These are phyloP conservation scores for Entomortierella beljakovae DNA, from an alignment of 192 early-diverging fungal species.

Conservation along the genomic window DNA sequence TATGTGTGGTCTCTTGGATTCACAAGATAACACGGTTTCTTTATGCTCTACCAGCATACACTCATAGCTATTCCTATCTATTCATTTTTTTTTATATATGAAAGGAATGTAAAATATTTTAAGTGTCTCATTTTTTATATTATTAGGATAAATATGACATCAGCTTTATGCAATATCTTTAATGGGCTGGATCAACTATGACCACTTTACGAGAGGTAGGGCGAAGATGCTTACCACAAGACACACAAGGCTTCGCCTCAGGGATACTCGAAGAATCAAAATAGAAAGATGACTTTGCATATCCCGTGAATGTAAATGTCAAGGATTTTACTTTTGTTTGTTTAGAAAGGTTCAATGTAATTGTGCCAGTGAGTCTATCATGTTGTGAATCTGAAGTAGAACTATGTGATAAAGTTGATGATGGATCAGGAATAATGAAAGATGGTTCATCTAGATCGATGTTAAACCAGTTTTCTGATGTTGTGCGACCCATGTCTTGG, in stretches of 20 bases:
- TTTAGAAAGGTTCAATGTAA: slow-evolving; percentile 33
- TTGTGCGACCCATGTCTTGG: slow-evolving; percentile 7
- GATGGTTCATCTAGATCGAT: slow-evolving; percentile 22
- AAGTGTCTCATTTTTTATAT: no score
- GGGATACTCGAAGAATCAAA: slow-evolving; percentile 34
- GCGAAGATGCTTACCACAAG: neutral
- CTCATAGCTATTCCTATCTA: slow-evolving; percentile 29
- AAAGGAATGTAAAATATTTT: no score
- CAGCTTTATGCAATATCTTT: no score
- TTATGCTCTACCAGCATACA: slow-evolving; percentile 25
- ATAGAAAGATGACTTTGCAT: slow-evolving; percentile 23
- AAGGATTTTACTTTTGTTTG: slow-evolving; percentile 41
- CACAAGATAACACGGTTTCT: slow-evolving; percentile 1
- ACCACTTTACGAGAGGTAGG: no score
- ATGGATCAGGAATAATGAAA: slow-evolving; percentile 15
- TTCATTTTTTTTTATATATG: neutral
- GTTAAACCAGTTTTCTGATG: slow-evolving; percentile 20
- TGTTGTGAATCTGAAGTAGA: slow-evolving; percentile 3
- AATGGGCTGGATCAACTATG: no score
- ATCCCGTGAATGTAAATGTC: slow-evolving; percentile 19
- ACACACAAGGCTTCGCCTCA: slow-evolving; percentile 17
- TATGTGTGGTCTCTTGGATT: neutral
- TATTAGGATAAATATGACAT: no score
- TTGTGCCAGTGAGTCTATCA: slow-evolving; percentile 15
- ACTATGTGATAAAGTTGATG: neutral